Evolutionary conservation across 1,284 basidiomycete species (phyloP).

Genomic region (Austroboletus olivaceoglutinosus): DNA sequence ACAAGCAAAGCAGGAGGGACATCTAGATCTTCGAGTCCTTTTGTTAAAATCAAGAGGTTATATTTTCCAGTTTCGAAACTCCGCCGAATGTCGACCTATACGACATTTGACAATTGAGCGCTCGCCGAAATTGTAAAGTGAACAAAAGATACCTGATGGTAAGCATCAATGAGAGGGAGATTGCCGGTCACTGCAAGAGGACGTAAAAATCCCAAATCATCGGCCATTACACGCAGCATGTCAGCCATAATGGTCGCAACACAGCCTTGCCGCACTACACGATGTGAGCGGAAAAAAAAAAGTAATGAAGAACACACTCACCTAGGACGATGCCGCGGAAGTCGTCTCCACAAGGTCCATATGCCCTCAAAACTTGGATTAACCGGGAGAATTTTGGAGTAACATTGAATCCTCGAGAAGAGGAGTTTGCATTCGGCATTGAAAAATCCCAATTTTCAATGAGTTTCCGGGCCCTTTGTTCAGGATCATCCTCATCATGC

Average conservation of each 20-base stretch:
- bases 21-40: slow-evolving; percentile 56
- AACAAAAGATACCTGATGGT: slow-evolving; percentile 27
- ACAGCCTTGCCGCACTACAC: slow-evolving; percentile 43
- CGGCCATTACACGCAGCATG: slow-evolving; percentile 43
- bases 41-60: slow-evolving; percentile 62
- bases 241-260: slow-evolving; percentile 48
- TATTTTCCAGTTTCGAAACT: slow-evolving; percentile 51
- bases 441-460: slow-evolving; percentile 58
- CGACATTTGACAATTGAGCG: slow-evolving; percentile 6
- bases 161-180: slow-evolving; percentile 30
- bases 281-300: slow-evolving; percentile 6
- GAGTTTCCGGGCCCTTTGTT: slow-evolving; percentile 37
- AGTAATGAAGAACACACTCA: slow-evolving; percentile 30
- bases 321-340: slow-evolving; percentile 70
- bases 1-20: slow-evolving; percentile 53
- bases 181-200: slow-evolving; percentile 32
- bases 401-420: slow-evolving; percentile 58
- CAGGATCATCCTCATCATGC: slow-evolving; percentile 35
- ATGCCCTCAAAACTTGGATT: slow-evolving; percentile 54
- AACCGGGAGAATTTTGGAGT: slow-evolving; percentile 62
- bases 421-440: slow-evolving; percentile 55
- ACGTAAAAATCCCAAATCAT: slow-evolving; percentile 44
- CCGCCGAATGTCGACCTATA: slow-evolving; percentile 35
- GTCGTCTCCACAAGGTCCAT: slow-evolving; percentile 45
- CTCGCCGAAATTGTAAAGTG: background rate